Conservation (phyloP, 805 yeast genomes). For the Suhomyces emberorum region DNA sequence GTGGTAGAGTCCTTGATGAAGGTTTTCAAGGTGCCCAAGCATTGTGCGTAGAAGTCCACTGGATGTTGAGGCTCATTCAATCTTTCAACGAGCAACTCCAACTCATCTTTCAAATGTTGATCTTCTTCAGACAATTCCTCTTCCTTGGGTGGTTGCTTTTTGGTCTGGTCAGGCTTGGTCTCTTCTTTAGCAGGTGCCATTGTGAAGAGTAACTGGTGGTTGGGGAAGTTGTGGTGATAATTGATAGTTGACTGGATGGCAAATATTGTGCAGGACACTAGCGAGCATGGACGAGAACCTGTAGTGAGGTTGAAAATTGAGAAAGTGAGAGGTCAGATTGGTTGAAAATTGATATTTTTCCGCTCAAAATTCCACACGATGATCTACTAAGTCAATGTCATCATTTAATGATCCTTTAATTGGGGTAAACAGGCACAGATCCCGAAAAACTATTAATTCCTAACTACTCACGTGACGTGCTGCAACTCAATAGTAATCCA, state of each 20-base stretch:
- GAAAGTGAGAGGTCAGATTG: not conserved
- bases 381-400: too few species aligned
- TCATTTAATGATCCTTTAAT: too few species aligned
- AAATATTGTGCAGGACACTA: not conserved
- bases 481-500: too few species aligned
- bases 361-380: too few species aligned
- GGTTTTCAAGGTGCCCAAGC: conserved; percentile 62
- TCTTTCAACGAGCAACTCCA: conserved; percentile 83
- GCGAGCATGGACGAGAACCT: not conserved
- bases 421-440: too few species aligned
- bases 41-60: conserved; percentile 47
- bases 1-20: conserved; percentile 90
- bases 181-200: conserved; percentile 39
- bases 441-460: too few species aligned
- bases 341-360: too few species aligned
- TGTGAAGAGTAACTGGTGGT: too few species aligned
- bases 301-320: not conserved
- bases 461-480: too few species aligned
- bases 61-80: conserved; percentile 54
- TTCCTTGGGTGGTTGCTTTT: conserved; percentile 38
- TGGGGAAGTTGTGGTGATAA: conserved; percentile 1
- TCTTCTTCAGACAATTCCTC: conserved; percentile 95
- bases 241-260: conserved; percentile 4
- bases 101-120: conserved; percentile 76
- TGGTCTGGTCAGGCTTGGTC: conserved; percentile 15